Evolutionary conservation across 2,329 filamentous ascomycete species (phyloP), one percentile per base, ranked within the genome.

Genomic region (Curvularia verruculosa): DNA sequence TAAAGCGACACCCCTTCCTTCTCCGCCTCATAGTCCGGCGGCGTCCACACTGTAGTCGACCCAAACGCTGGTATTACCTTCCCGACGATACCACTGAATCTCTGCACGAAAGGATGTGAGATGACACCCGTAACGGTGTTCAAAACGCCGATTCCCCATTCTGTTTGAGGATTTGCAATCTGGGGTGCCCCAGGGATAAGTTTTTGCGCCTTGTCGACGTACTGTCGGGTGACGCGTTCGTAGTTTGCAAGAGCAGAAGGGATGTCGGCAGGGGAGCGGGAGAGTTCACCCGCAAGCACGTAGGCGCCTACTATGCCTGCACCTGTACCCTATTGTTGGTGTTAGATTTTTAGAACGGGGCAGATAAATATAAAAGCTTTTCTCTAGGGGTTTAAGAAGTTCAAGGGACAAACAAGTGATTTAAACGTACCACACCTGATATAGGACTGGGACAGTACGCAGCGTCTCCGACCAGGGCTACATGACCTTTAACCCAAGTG

Each of bases 381-480:
- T 9, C 12, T 29, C 10, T 29, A 12, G 28, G 28, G 28, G 9
- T 29, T 29, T 4, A 29, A 9, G 28, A 29, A 12, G 2, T 29
- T 12, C 9, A 29, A 9, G 28, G 10, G 28, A 12, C 4, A 26
- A 26, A 8, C 4, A 10, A 10, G 28, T 9, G 9, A 29, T 29
- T n/a, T n/a, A 5, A 18, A 56, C 66, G 56, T 52, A 68, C 67
- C 24, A 71, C 59, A 7, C 70, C 69, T 23, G 66, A 71, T 1
- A 73, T 70, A 0, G 69, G 68, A 15, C 71, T 72, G 0, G 78
- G 77, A 43, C 72, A 75, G 54, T 74, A 76, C 1, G 67, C 78
- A 1, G 78, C 75, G 58, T 80, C 78, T 5, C 77, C 78, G 1
- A 79, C 55, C 3, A 79, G 54, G 75, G 6, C 72, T 64, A n/a